Evolutionary conservation across 2,329 filamentous ascomycete species (phyloP), one percentile per base, ranked within the genome.

Genomic region (Coniosporium tulheliwenetii): DNA sequence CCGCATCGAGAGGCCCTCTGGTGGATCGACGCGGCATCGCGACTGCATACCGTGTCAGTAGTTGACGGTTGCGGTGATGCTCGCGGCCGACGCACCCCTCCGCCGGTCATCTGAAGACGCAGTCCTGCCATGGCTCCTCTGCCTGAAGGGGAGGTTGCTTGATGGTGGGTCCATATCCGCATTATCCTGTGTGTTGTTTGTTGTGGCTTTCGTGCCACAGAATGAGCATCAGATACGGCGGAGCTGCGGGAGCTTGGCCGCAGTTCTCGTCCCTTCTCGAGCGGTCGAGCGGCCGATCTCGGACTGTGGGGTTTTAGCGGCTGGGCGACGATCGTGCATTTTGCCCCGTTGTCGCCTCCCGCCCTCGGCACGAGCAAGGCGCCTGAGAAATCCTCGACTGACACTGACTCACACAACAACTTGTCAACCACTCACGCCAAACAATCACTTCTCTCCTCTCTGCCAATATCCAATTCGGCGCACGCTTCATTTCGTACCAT

Each of bases 1-100:
- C 19, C 19, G 19, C 19, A 26, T 91, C 85, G 14, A 93, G 66
- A 3, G 85, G 85, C 1, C 84, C 85, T 58, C 78, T 83, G 4
- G 85, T 91, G 36, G 79, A 73, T 35, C 79, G 76, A 39, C 80
- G 69, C 8, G 79, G 73, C 36, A 78, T 63, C n/a, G 71, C 62
- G 37, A 71, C 73, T 75, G 48, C 46, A 34, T 4, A 35, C 10
- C 16, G 38, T 14, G 26, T 41, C 26, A 40, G 44, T 14, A 38
- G 8, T 19, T 16, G 10, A 37, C n/a, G 30, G 2, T 5, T 10
- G 37, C 26, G 41, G 32, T 5, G 10, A 16, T 26, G 19, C 41
- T 39, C 7, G n/a, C 32, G 5, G 14, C 10, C 14, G 10, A 8
- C 8, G 26, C 30, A 40, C 39, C 39, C 30, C 39, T 34, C 19